Percentiles rank a stretch among this genome's conserved stretches.
Conservation (phyloP, 345 rosid species). For the Crucihimalaya himalaica region DNA sequence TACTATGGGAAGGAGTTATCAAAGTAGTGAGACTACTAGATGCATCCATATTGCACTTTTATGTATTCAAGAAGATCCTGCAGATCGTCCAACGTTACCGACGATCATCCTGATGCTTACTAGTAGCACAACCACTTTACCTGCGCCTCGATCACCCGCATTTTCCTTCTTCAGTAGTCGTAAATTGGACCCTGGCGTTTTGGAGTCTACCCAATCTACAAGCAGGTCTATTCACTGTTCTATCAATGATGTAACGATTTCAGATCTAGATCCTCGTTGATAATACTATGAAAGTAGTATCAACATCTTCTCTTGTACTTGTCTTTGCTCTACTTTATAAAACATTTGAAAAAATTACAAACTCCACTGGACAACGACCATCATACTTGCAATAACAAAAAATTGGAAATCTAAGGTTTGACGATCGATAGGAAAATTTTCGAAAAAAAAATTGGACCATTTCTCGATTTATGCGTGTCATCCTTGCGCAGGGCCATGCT, state of each 20-base stretch:
- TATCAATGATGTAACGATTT: slow-evolving; percentile 3
- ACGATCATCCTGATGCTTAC: slow-evolving; percentile 41
- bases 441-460: too few relatives aligned
- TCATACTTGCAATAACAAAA: too few relatives aligned
- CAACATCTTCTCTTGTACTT: neutral
- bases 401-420: too few relatives aligned
- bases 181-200: too few relatives aligned
- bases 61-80: slow-evolving; percentile 27
- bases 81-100: slow-evolving; percentile 34
- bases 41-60: slow-evolving; percentile 20
- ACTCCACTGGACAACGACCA: too few relatives aligned
- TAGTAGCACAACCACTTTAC: slow-evolving; percentile 36
- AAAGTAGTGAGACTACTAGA: neutral
- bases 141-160: slow-evolving; percentile 38
- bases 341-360: neutral
- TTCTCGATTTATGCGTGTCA: too few relatives aligned
- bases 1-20: neutral
- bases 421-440: too few relatives aligned
- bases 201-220: neutral
- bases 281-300: neutral
- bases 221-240: neutral
- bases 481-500: too few relatives aligned
- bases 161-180: neutral
- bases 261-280: slow-evolving; percentile 9
- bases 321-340: neutral